Evolutionary conservation across 164 flowering plant species (phyloP), one percentile per base, ranked within the genome.

Genomic region (Tetracentron sinense): DNA sequence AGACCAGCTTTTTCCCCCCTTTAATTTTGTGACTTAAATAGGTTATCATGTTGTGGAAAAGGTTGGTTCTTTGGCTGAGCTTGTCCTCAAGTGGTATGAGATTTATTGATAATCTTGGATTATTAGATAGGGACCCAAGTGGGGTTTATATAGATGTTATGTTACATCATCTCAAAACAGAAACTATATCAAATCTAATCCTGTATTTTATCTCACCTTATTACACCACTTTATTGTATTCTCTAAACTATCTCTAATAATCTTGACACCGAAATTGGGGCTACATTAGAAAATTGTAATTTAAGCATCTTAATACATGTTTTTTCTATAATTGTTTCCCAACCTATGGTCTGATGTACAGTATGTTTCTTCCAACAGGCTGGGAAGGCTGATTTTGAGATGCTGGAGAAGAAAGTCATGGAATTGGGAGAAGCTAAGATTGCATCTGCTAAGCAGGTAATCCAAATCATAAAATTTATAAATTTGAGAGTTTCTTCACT

Each of bases 381-480:
- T 67, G 97, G 97, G 21, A 91, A 86, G 76, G 92, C 81, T 60
- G 96, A 89, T 78, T 91, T 91, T 67, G 96, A 86, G 42, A 25
- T 51, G 53, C 90, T 94, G 15, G 97, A 94, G 78, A 89, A 86
- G 83, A 86, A 81, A 66, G 94, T 84, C 42, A 61, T 79, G 66
- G 89, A 94, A 77, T 84, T 88, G 96, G 97, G 96, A 42, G 99
- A 94, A 66, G 96, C 96, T 11, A 79, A 79, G 69, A 96, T 91
- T 70, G 76, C 89, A 60, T 94, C 99, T 49, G 97, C 82, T 0
- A 94, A 94, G 74, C 98, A 94, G 97, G 98, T 93, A 82, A 25
- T 2, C 51, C 10, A 48, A 42, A 44, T 30, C 31, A 20, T 1
- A 7, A 17, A n/a, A 56, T 7, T 3, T 56, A 7, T 19, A 22